Base-by-base conservation (phyloP, 257 asterid species). In the Schizonepeta tenuifolia region DNA sequence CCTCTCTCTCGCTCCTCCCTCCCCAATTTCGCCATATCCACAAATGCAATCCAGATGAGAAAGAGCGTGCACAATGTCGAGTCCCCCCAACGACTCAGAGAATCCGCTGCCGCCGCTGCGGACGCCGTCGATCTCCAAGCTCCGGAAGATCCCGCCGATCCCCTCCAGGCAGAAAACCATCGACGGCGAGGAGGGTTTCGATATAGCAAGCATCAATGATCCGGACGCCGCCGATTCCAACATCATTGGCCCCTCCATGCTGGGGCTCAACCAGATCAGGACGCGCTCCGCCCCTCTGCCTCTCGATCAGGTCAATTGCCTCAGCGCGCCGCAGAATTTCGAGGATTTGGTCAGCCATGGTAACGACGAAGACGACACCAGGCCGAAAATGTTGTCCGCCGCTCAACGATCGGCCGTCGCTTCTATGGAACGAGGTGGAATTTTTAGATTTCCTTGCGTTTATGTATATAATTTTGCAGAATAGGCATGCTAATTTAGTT, bases 261-360 rank as follows among this genome's bases (percentile, higher is more conserved):
- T 88, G 53, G 97, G 95, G 58, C 93, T 88, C 55, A 88, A 88
- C 72, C 96, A 84, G 75, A 90, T 91, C 54, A 75, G 92, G 87
- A 95, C 97, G 7, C 89, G 88, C 50, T 78, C 90, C 26, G 81
- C 81, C 40, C 87, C 94, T 5, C 74, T 81, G 72, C 91, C 87
- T 65, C 80, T 85, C 28, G 66, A 74, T 53, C 65, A 68, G 71
- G 71, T 75, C 4, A 76, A 65, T 80, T 80, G 88, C 50, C 65
- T 79, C 11, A 79, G 67, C 9, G 31, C n/a, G 35, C 70, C 78
- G 35, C 74, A 64, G 64, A 70, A 70, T 67, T 65, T 68, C 35
- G 77, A 70, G 69, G 75, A 77, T 66, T 53, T 72, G 53, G 80
- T 9, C 65, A 73, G 15, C 68, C 70, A 17, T 11, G 80, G 43